A percentile compares a stretch with the other conserved stretches of the same genome.
These are phyloP conservation scores for Catunica adiposa DNA, from an alignment of 2,329 filamentous ascomycete species.

Conservation along the genomic window DNA sequence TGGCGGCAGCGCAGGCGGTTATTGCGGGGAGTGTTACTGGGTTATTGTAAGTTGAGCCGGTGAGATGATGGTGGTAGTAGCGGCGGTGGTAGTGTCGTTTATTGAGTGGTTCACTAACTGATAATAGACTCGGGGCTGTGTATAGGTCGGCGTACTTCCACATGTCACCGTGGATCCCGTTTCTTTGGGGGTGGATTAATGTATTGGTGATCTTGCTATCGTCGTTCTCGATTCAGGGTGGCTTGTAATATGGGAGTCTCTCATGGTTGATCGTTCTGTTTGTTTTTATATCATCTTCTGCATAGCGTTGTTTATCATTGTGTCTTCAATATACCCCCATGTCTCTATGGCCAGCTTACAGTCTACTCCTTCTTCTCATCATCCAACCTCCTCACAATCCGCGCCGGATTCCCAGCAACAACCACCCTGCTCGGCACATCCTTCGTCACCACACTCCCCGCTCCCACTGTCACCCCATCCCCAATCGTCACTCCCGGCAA, in stretches of 20 bases:
- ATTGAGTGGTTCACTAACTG: not conserved
- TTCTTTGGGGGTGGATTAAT: constrained; percentile 75
- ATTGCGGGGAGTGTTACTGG: constrained; percentile 71
- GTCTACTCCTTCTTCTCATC: constrained; percentile 6
- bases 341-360: not conserved
- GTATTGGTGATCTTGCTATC: constrained; percentile 68
- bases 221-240: constrained; percentile 84
- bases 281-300: not conserved
- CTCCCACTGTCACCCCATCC: constrained; percentile 55
- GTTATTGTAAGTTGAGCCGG: constrained; percentile 44
- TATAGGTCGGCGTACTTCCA: constrained; percentile 70
- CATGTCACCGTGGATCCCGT: constrained; percentile 90
- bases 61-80: no score
- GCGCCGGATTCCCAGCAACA: constrained; percentile 52
- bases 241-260: constrained; percentile 55
- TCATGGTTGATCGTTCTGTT: not conserved
- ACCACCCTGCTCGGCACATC: constrained; percentile 47
- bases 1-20: constrained; percentile 61
- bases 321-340: not conserved
- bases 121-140: constrained; percentile 52
- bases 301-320: not conserved
- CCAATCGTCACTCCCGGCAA: constrained; percentile 67
- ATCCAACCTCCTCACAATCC: constrained; percentile 26
- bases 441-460: constrained; percentile 71
- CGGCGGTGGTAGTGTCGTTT: no score